Base-by-base conservation (phyloP, 2,329 filamentous ascomycete genomes). In the Cladobotryum mycophilum region DNA sequence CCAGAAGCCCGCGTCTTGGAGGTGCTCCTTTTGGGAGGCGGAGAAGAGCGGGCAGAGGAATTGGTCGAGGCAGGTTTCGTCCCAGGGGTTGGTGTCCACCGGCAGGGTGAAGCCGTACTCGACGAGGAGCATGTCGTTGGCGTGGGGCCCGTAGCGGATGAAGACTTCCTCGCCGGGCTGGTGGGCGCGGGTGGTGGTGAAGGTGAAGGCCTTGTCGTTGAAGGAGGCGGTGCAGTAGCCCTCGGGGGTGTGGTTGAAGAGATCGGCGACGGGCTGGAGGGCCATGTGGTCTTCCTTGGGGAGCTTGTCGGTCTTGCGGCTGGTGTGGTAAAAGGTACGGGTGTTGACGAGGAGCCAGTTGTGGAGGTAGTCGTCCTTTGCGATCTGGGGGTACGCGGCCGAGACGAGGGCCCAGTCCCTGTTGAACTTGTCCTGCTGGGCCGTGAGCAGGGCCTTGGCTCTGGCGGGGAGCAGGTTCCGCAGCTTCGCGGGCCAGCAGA, bases 261-360 rank as follows among this genome's bases (percentile, higher is more conserved):
- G 80, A 64, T 90, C 86, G 1, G 85, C 81, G 35, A 88, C 83
- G 1, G 86, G 86, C 64, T 84, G 84, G 57, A 89, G 75, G 9
- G 80, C 80, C 72, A 88, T 80, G 60, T 80, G 80, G 58, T 88
- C 85, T 57, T 78, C 65, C 59, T 67, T 60, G 58, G 67, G 56
- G 20, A 70, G 64, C 54, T 65, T 59, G 61, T 74, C 67, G 54
- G 77, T 73, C 36, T 66, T 66, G 2, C 74, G 63, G 38, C 70
- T 73, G 30, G 70, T 47, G 64, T 79, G 79, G 66, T 83, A 84
- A 58, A 84, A 84, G 0, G 78, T 81, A 53, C 81, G 75, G 14
- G 80, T 83, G 64, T 82, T 84, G 54, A 82, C 75, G 11, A 84
- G 69, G 15, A 81, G 67, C 79, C 81, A 84, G 44, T 70, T 67